Conservation (phyloP, 2,329 filamentous ascomycete species). For the Alternaria novae-zelandiae region DNA sequence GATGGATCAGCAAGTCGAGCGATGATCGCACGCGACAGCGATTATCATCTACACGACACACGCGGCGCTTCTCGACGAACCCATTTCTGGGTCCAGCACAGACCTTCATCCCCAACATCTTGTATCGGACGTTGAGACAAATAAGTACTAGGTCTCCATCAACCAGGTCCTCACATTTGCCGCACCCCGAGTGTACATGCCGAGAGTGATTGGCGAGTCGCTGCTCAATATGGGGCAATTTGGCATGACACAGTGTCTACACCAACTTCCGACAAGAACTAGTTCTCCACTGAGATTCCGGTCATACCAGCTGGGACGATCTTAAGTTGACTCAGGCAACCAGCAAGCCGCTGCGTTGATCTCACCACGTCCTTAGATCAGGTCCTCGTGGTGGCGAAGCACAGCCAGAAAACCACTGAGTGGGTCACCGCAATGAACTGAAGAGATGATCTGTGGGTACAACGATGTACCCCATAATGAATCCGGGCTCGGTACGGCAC, state of each 20-base stretch:
- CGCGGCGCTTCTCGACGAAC: constrained; percentile 9
- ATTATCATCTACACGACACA: constrained; percentile 9
- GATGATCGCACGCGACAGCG: constrained; percentile 3
- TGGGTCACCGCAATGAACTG: neutral
- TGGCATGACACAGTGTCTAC: neutral
- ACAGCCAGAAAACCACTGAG: neutral
- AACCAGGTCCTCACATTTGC: neutral
- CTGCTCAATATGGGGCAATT: neutral
- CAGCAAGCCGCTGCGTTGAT: neutral
- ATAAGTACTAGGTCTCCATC: neutral
- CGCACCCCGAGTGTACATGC: neutral
- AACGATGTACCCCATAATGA: constrained; percentile 9
- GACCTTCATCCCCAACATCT: constrained; percentile 1
- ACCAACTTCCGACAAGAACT: neutral
- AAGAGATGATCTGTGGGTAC: constrained; percentile 6
- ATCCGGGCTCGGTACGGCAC: constrained; percentile 13
- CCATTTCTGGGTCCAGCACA: constrained; percentile 17
- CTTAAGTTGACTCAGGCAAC: neutral
- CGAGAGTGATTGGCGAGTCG: neutral
- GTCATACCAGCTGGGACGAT: neutral
- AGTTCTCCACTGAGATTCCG: neutral
- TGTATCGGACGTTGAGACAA: neutral
- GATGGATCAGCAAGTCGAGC: constrained; percentile 3
- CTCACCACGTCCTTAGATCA: neutral
- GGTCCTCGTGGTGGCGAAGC: constrained; percentile 4